Evolutionary conservation across 352 stramenopile species (phyloP).

Genomic region (Aphanomyces cochlioides): DNA sequence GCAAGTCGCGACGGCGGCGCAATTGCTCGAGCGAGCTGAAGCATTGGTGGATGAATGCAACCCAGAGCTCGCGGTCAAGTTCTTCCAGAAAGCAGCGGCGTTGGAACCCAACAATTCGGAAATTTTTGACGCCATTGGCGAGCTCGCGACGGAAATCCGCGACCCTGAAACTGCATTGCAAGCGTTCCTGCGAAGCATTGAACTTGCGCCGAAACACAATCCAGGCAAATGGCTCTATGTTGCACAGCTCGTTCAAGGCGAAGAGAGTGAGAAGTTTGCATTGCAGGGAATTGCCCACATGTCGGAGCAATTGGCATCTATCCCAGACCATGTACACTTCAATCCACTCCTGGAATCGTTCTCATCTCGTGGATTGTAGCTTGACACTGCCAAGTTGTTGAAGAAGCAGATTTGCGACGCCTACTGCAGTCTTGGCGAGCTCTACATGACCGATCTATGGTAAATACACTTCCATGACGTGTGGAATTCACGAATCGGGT

Average conservation of each 20-base stretch:
- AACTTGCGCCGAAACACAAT: slow-evolving; percentile 62
- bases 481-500: not conserved
- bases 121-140: slow-evolving; percentile 73
- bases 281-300: slow-evolving; percentile 68
- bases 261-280: slow-evolving; percentile 67
- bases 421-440: slow-evolving; percentile 93
- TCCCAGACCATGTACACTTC: slow-evolving; percentile 7
- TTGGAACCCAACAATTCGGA: slow-evolving; percentile 65
- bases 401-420: slow-evolving; percentile 92
- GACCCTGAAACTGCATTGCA: slow-evolving; percentile 67
- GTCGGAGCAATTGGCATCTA: slow-evolving; percentile 45
- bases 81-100: slow-evolving; percentile 73
- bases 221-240: slow-evolving; percentile 84
- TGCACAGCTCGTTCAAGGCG: slow-evolving; percentile 66
- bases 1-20: slow-evolving; percentile 39
- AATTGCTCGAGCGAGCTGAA: slow-evolving; percentile 81
- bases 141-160: slow-evolving; percentile 79
- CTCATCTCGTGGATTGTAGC: slow-evolving; percentile 14
- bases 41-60: slow-evolving; percentile 80
- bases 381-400: slow-evolving; percentile 53
- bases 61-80: slow-evolving; percentile 75
- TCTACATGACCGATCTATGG: slow-evolving; percentile 96
- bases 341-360: not conserved
- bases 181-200: slow-evolving; percentile 68
- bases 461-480: not conserved